Evolutionary conservation across 208 protist species (phyloP), one percentile per base, ranked within the genome.

Genomic region (Angomonas ambiguus): DNA sequence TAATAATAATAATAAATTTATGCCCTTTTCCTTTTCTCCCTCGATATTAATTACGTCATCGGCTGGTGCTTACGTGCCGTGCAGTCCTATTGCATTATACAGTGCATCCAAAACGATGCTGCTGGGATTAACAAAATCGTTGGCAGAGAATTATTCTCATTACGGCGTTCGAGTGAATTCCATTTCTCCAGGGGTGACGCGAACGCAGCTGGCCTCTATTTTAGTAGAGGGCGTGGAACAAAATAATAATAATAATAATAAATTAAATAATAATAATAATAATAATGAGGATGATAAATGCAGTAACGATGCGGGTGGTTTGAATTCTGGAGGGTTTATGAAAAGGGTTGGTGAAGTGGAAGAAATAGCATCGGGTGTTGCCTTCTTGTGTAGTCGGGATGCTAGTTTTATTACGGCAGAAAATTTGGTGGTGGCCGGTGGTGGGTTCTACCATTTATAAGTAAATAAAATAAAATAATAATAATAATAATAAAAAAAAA

Each of bases 1-100:
- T n/a, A 45, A 45, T 45, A 45, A 45, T 45, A 45, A 45, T 45
- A 45, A 8, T n/a, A n/a, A n/a, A 45, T 45, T 45, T n/a, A n/a
- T 45, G 8, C 38, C 38, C 11, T 45, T n/a, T 45, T n/a, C 8
- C 16, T 45, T 45, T 16, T 45, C 38, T n/a, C 38, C 38, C 11
- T 45, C 11, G 8, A 45, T 45, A 8, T 45, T 16, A 16, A 45
- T 45, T 45, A 45, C 38, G 38, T 45, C 38, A n/a, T 45, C 38
- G 11, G 38, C 16, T 16, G 38, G 38, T 16, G 38, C 38, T 16
- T 45, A 45, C 38, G 38, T 45, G 38, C 38, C 38, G 38, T 45
- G 38, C 38, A n/a, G 11, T 45, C 38, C 38, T 16, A 16, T 45
- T 45, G 38, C 11, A 16, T 45, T 45, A 8, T 45, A 45, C 38